These are phyloP conservation scores for Metschnikowia matae DNA, from an alignment of 805 yeast genomes.

Conservation along the genomic window DNA sequence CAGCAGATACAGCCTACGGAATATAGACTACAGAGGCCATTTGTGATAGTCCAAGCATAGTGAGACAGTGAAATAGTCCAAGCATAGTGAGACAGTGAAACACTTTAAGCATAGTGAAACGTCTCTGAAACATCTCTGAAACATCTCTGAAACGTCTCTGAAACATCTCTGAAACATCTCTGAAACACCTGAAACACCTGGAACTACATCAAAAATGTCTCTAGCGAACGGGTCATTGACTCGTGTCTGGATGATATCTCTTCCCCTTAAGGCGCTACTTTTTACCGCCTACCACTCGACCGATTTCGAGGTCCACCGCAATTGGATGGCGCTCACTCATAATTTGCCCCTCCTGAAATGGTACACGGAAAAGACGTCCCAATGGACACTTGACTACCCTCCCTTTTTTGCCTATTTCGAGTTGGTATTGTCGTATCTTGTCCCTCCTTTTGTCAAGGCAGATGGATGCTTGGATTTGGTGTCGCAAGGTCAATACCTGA, in stretches of 20 bases:
- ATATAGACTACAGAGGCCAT: too few species aligned
- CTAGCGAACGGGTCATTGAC: slow-evolving; percentile 14
- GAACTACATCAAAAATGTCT: neutral
- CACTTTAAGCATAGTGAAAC: too few species aligned
- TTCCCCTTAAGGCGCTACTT: slow-evolving; percentile 33
- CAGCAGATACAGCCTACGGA: too few species aligned
- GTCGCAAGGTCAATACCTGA: slow-evolving; percentile 60
- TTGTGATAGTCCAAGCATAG: too few species aligned
- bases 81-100: too few species aligned
- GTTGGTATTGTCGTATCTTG: slow-evolving; percentile 68
- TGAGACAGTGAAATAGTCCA: too few species aligned
- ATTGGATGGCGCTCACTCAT: slow-evolving; percentile 91
- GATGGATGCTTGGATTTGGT: slow-evolving; percentile 81
- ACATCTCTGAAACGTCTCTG: too few species aligned
- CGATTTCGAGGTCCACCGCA: slow-evolving; percentile 95
- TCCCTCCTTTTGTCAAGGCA: slow-evolving; percentile 53
- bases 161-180: neutral
- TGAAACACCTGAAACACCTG: neutral
- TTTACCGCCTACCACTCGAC: slow-evolving; percentile 80
- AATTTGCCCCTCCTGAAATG: slow-evolving; percentile 70
- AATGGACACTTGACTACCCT: slow-evolving; percentile 97
- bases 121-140: too few species aligned
- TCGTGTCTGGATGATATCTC: slow-evolving; percentile 35
- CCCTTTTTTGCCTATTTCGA: slow-evolving; percentile 97
- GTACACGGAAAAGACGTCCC: slow-evolving; percentile 75